Conservation (phyloP, 345 rosid species). For the Cardiospermum halicacabum region DNA sequence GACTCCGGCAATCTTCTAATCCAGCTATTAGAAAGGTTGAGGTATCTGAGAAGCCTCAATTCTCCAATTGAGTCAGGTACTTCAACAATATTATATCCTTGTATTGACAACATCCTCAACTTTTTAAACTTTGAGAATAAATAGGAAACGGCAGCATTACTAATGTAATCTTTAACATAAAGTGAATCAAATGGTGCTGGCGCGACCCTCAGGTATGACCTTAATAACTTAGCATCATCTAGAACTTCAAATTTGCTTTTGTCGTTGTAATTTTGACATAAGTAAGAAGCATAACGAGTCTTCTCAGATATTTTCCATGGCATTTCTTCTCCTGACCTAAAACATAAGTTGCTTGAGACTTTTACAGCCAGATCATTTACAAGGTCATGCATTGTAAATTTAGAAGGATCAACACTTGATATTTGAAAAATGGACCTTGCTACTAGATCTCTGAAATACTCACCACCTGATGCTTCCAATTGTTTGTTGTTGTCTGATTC, state of each 20-base stretch:
- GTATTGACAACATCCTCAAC: neutral
- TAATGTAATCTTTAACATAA: neutral
- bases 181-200: no score
- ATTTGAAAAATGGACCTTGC: no score
- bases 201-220: neutral
- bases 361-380: slow-evolving; percentile 5
- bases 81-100: neutral
- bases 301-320: neutral
- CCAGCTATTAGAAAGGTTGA: neutral
- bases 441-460: no score
- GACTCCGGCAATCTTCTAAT: slow-evolving; percentile 2
- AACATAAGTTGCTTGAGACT: neutral
- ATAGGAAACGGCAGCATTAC: neutral
- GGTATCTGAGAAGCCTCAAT: slow-evolving; percentile 4
- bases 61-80: slow-evolving; percentile 10
- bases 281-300: neutral
- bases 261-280: neutral
- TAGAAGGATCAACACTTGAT: neutral
- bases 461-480: no score
- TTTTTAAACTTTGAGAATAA: neutral
- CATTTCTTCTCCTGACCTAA: neutral
- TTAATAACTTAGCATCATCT: neutral
- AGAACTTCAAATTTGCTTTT: neutral
- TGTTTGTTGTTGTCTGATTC: no score
- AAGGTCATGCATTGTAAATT: slow-evolving; percentile 16